Conservation (phyloP, 2,329 filamentous ascomycete genomes). For the Xylariaceae sp. region DNA sequence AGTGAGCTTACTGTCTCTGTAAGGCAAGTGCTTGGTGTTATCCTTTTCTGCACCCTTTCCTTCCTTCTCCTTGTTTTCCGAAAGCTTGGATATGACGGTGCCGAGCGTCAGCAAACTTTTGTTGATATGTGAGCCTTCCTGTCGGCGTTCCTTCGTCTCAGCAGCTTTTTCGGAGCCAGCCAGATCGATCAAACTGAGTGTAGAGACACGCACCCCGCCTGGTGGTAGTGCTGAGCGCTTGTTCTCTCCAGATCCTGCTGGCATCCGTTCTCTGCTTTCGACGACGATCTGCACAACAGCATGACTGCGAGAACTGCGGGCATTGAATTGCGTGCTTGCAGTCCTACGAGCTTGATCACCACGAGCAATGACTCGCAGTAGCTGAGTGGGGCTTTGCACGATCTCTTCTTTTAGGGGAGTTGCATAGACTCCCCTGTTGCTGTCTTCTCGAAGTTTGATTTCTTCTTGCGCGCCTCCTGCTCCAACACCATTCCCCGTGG, state of each 20-base stretch:
- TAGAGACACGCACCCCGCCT: slow-evolving; percentile 91
- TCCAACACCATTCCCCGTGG: slow-evolving; percentile 54
- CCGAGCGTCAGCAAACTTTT: slow-evolving; percentile 93
- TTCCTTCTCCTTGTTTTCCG: slow-evolving; percentile 80
- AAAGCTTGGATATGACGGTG: slow-evolving; percentile 91
- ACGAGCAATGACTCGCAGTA: slow-evolving; percentile 88
- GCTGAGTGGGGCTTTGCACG: slow-evolving; percentile 93
- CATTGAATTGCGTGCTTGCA: slow-evolving; percentile 94
- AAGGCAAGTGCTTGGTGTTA: slow-evolving; percentile 80
- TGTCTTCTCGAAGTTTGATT: slow-evolving; percentile 95
- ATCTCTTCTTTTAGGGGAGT: slow-evolving; percentile 97
- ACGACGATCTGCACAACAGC: slow-evolving; percentile 98
- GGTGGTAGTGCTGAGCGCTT: slow-evolving; percentile 70
- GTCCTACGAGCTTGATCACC: slow-evolving; percentile 88
- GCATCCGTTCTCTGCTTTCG: slow-evolving; percentile 84
- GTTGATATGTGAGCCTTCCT: slow-evolving; percentile 97
- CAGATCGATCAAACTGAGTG: slow-evolving; percentile 90
- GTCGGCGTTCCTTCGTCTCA: slow-evolving; percentile 87
- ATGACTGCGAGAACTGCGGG: slow-evolving; percentile 93
- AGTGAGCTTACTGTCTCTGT: slow-evolving; percentile 96
- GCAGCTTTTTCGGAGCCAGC: slow-evolving; percentile 95
- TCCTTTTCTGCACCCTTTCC: slow-evolving; percentile 72
- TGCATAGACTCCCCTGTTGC: slow-evolving; percentile 93
- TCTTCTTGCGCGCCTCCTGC: slow-evolving; percentile 68
- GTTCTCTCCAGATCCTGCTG: slow-evolving; percentile 51